phyloP scores from a whole-genome alignment of 257 asterid species.

The Salvia rosmarinus region DNA sequence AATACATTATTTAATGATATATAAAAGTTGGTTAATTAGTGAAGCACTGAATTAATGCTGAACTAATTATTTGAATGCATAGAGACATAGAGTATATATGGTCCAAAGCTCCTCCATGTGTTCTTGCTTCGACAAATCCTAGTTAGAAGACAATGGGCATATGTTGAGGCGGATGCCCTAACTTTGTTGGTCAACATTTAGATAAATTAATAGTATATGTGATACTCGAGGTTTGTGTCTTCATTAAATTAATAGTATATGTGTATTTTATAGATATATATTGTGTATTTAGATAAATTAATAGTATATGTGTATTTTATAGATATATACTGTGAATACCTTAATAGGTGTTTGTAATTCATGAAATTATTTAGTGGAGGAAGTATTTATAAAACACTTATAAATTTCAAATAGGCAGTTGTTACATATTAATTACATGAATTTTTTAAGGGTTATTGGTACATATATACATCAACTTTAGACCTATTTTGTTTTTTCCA shows the following conservation, averaged over 20 bases:
- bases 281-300: no score
- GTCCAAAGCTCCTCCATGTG: slow-evolving; percentile 52
- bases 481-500: no score
- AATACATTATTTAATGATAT: neutral
- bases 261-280: no score
- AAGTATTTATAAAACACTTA: no score
- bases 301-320: no score
- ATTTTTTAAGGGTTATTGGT: no score
- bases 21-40: slow-evolving; percentile 24
- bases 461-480: no score
- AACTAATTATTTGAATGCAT: slow-evolving; percentile 20
- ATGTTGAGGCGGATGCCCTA: neutral
- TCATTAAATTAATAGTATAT: neutral
- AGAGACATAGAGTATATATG: slow-evolving; percentile 15
- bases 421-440: no score
- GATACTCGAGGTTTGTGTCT: neutral
- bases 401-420: no score
- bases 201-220: neutral
- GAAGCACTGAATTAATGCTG: slow-evolving; percentile 32
- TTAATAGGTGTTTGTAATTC: no score
- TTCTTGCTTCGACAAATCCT: slow-evolving; percentile 25
- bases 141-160: slow-evolving; percentile 4
- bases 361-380: no score
- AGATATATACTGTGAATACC: no score
- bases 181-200: neutral